These are phyloP conservation scores for Ceratobasidium sp. DNA, from an alignment of 1,284 basidiomycete genomes.

Conservation along the genomic window DNA sequence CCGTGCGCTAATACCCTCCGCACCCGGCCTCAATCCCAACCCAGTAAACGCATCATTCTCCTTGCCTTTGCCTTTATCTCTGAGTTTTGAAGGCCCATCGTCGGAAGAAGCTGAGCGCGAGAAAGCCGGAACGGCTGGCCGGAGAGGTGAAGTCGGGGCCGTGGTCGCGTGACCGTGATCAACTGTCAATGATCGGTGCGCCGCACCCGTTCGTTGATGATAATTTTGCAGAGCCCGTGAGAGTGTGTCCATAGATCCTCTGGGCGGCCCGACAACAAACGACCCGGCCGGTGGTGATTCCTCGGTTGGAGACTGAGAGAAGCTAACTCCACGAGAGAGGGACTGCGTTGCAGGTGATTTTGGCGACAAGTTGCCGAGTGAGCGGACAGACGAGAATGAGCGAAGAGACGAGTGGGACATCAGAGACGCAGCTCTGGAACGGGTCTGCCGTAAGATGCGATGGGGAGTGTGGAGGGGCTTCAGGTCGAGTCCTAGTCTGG, in stretches of 20 bases:
- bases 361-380: conserved; percentile 25
- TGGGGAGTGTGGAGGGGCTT: background rate
- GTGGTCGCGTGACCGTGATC: conserved; percentile 19
- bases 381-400: conserved; percentile 39
- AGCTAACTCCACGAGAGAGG: conserved; percentile 11
- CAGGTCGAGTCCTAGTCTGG: background rate
- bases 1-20: conserved; percentile 11
- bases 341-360: conserved; percentile 32
- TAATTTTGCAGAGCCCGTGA: background rate
- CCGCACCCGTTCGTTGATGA: background rate
- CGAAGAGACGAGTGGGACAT: conserved; percentile 38
- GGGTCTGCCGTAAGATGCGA: conserved; percentile 20
- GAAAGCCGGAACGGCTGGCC: conserved; percentile 1
- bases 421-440: conserved; percentile 35
- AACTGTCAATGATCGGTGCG: background rate
- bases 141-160: conserved; percentile 12
- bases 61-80: conserved; percentile 20
- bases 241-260: conserved; percentile 7
- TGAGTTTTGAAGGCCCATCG: background rate
- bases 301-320: conserved; percentile 11
- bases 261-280: conserved; percentile 10
- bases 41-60: background rate
- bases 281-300: conserved; percentile 15
- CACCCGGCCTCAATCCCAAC: conserved; percentile 17
- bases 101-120: conserved; percentile 21